Base-by-base conservation (phyloP, 2,329 filamentous ascomycete genomes). In the Claviceps africana region DNA sequence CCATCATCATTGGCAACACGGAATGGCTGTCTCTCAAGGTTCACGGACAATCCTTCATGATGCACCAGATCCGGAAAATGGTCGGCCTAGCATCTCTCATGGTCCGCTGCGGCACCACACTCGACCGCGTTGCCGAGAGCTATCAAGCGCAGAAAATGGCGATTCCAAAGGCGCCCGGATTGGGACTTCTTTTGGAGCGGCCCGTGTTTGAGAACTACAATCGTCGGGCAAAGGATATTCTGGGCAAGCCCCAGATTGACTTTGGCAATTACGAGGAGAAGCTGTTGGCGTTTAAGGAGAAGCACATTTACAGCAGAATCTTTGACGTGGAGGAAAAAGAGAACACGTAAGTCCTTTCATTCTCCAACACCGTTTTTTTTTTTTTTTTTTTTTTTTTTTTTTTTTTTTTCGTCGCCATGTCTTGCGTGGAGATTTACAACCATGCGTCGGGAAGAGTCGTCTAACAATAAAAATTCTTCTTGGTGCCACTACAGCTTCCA, bases 51-150 rank as follows among this genome's bases (percentile, higher is more conserved):
- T 91, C 85, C 63, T 98, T 98, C 76, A 98, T 98, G 93, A 98
- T 98, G 93, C 93, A 98, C 69, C 93, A 98, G 72, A 98, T 98
- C 68, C 85, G 93, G 62, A 98, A 97, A 71, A 97, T 98, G 93
- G 88, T 98, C 17, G 88, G 87, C 53, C 89, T 98, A 85, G 88
- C 82, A 9, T 82, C 88, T 35, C 75, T 98, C 55, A 74, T 91
- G 6, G 85, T 94, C 7, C 83, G 93, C 39, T 94, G 86, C 65
- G 93, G 88, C 49, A 83, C 83, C n/a, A 75, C 86, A 4, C 73
- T 82, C 4, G 71, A 78, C 11, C 79, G 86, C 30, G 86, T 98
- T 59, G 66, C 71, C 1, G 78, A 94, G 55, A 87, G 82, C 55
- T 95, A 95, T 66, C 79, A 78, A 1, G 65, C 75, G 6, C 76